Base-by-base conservation (phyloP, 2,329 filamentous ascomycete genomes). In the Cryphonectria radicalis region DNA sequence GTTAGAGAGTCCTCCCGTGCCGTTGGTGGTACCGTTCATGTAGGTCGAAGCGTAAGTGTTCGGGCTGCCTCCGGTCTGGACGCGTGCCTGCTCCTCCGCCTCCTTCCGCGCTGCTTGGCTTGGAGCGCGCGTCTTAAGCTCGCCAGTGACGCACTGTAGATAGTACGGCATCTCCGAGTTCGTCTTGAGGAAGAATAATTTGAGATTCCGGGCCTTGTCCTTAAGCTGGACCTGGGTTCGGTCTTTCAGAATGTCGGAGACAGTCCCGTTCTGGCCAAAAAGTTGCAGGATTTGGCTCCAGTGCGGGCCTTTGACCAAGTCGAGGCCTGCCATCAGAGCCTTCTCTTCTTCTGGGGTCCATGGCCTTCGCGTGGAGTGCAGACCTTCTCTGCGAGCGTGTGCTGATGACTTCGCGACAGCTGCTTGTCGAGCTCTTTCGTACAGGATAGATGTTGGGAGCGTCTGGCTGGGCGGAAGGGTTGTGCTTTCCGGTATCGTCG, bases 261-360 rank as follows among this genome's bases (percentile, higher is more conserved):
- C 89, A 0, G 91, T 92, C 6, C 94, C 94, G 59, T 91, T 92
- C 0, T 89, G 87, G 0, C 94, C 94, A 78, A 95, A 97, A 59
- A 97, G 87, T 1, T 91, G 91, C 17, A 97, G 84, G 63, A 97
- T 97, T 78, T 97, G 94, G 75, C 93, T 95, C 94, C 94, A 97
- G 77, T 97, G 94, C 25, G 94, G 94, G 0, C 94, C 94, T 78
- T 95, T 94, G 63, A 97, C 94, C 79, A 92, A 90, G 77, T 97
- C 94, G 4, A 97, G 88, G 0, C 94, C 94, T 65, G 92, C 89
- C 91, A 97, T 95, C 25, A 97, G 85, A 0, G 94, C 94, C 79
- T 94, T 94, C 78, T 97, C 94, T 81, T 97, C 94, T 74, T 96
- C 93, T 4, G 92, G 90, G 0, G 92, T 93, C 94, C 94, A 97